phyloP scores from a whole-genome alignment of 2,329 filamentous ascomycete species.

The Aspergillus terreus region DNA sequence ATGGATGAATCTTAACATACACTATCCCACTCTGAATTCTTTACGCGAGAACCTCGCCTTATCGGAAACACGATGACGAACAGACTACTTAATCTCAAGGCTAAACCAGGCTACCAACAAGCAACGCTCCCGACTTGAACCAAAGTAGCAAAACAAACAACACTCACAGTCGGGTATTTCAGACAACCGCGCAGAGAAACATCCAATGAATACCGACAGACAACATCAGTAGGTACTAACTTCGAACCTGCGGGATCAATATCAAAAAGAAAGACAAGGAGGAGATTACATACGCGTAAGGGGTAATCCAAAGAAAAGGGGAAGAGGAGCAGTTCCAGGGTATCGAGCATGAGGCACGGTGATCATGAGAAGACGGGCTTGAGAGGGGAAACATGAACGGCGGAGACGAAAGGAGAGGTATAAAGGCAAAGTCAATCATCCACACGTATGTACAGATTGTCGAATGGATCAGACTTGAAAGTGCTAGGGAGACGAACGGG shows the following conservation, averaged over 20 bases:
- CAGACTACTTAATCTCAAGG: neutral
- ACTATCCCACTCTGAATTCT: too few species aligned
- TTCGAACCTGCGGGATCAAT: slow-evolving; percentile 32
- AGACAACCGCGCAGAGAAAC: neutral
- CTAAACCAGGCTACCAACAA: neutral
- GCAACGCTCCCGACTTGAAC: slow-evolving; percentile 1
- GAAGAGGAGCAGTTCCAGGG: slow-evolving; percentile 22
- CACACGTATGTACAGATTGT: slow-evolving; percentile 23
- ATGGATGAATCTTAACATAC: neutral
- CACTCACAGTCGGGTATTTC: neutral
- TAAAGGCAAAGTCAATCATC: neutral
- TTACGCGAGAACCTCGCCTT: too few species aligned
- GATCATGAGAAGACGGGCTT: slow-evolving; percentile 19
- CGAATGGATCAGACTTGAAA: slow-evolving; percentile 10
- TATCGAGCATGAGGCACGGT: slow-evolving; percentile 28
- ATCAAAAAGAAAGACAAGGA: slow-evolving; percentile 3
- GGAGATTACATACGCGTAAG: slow-evolving; percentile 9
- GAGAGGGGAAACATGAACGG: slow-evolving; percentile 2
- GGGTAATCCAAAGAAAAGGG: slow-evolving; percentile 4
- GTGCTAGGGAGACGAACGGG: slow-evolving; percentile 9
- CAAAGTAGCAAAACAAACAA: neutral
- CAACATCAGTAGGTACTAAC: slow-evolving; percentile 19
- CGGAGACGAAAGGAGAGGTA: slow-evolving; percentile 1
- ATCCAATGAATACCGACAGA: slow-evolving; percentile 2
- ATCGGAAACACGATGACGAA: neutral